These are phyloP conservation scores for Phytopythium montanum DNA, from an alignment of 352 stramenopile species.

Conservation along the genomic window DNA sequence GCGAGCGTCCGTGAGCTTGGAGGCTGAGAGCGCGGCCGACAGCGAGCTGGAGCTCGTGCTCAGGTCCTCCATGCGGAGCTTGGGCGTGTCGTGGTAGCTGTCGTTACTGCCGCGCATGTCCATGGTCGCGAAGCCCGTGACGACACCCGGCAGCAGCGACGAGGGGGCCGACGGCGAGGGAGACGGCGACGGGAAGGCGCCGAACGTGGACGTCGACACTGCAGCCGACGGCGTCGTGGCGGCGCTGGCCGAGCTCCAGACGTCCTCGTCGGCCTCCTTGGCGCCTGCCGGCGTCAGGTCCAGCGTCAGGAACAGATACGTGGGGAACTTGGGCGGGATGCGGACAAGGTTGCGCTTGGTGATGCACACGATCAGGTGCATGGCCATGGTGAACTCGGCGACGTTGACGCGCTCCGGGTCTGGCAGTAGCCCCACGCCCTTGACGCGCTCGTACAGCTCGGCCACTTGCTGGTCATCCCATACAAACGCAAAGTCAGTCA, in stretches of 20 bases:
- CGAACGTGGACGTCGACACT: slow-evolving; percentile 23
- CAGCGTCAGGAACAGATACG: slow-evolving; percentile 61
- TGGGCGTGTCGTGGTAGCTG: background rate
- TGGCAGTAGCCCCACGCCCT: slow-evolving; percentile 30
- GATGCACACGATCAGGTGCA: slow-evolving; percentile 81
- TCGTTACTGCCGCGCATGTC: background rate
- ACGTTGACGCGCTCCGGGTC: slow-evolving; percentile 34
- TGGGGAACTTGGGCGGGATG: slow-evolving; percentile 46
- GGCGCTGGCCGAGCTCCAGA: slow-evolving; percentile 2
- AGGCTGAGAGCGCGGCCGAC: slow-evolving; percentile 4
- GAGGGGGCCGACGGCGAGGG: slow-evolving; percentile 10
- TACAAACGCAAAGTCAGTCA: background rate
- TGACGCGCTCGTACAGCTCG: slow-evolving; percentile 43
- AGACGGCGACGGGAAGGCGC: slow-evolving; percentile 29
- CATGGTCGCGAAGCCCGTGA: slow-evolving; percentile 12
- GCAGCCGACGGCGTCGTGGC: slow-evolving; percentile 10
- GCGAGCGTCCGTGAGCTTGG: slow-evolving; percentile 24
- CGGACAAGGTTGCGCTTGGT: slow-evolving; percentile 58
- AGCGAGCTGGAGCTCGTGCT: slow-evolving; percentile 17
- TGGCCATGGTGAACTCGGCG: slow-evolving; percentile 61
- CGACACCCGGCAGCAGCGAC: slow-evolving; percentile 4
- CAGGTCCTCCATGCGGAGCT: slow-evolving; percentile 6
- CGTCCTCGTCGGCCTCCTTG: background rate
- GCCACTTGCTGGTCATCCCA: slow-evolving; percentile 29
- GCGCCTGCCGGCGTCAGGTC: slow-evolving; percentile 28